Base-by-base conservation (phyloP, 495 filamentous ascomycete genomes). In the Chaetomium cochliodes region DNA sequence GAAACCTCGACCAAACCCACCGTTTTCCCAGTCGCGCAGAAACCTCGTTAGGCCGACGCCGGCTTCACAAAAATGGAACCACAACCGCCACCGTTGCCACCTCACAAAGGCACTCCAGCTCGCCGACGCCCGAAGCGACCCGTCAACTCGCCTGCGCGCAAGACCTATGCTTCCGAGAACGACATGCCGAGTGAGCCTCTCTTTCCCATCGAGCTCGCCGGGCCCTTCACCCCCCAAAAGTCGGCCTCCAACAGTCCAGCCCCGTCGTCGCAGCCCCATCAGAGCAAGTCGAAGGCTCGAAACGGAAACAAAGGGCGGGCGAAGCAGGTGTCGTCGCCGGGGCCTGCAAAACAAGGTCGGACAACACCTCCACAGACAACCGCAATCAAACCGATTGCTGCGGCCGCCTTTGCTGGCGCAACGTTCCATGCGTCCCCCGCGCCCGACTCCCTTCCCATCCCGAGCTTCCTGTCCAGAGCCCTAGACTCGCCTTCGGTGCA, bases 371-470 rank as follows among this genome's bases (percentile, higher is more conserved):
- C 78, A 15, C 69, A 76, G 23, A 67, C 69, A 16, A 68, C 70
- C 13, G 47, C 52, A 25, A 54, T 73, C 16, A 77, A 78, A 60
- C 66, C 77, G 16, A 63, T 69, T 11, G 77, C 84, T 20, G 83
- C 80, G 50, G 72, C 84, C 64, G 83, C 91, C 63, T 99, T 97
- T 75, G 94, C 94, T 16, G 94, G 94, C 18, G 90, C 93, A 18
- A 96, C 91, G 0, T 99, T 99, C 75, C 93, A 97, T 73, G 90
- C 91, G 13, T 99, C 94, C 2, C 94, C 94, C 16, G 93, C 92
- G 3, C 90, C 96, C 2, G 93, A 92, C 4, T 86, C 91, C n/a
- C 83, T 99, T 6, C 96, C 96, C 0, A 90, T 97, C 49, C 94
- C 94, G 2, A 94, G 87, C 73, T 96, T 96, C 73, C 85, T 96